Conservation (phyloP, 805 yeast genomes). For the Barnettozyma salicaria region DNA sequence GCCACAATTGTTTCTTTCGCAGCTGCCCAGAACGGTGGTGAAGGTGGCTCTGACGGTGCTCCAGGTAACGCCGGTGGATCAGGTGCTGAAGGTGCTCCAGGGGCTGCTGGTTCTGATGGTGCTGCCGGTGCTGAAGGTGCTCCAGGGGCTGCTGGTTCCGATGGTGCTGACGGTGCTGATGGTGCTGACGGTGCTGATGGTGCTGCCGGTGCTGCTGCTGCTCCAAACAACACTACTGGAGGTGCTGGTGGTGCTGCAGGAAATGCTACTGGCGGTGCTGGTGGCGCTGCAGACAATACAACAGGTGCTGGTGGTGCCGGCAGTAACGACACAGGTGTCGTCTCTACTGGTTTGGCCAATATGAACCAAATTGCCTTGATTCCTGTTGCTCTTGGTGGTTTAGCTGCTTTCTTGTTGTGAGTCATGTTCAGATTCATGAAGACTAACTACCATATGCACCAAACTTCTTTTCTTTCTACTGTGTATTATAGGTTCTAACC, state of each 20-base stretch:
- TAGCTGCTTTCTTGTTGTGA: slow-evolving; percentile 20
- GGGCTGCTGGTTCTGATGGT: too few species aligned
- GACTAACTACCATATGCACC: neutral
- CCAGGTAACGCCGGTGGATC: neutral
- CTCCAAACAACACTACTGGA: too few species aligned
- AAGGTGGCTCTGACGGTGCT: too few species aligned
- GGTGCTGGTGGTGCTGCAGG: slow-evolving; percentile 6
- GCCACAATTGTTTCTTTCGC: slow-evolving; percentile 5
- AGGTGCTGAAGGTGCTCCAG: too few species aligned
- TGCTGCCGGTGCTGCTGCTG: neutral
- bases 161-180: too few species aligned
- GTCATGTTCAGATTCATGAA: neutral
- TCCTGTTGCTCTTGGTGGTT: slow-evolving; percentile 20
- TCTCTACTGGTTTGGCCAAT: slow-evolving; percentile 21
- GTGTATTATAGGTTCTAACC: slow-evolving; percentile 9
- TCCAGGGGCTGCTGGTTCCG: too few species aligned
- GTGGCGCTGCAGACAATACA: slow-evolving; percentile 5
- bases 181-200: too few species aligned
- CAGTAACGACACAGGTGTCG: slow-evolving; percentile 3
- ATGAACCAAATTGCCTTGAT: slow-evolving; percentile 14
- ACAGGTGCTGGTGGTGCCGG: slow-evolving; percentile 10
- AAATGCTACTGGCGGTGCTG: slow-evolving; percentile 5
- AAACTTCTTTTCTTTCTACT: neutral
- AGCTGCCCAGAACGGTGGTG: slow-evolving; percentile 8
- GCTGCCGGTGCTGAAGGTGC: too few species aligned